A percentile compares a stretch with the other conserved stretches of the same genome.
Conservation (phyloP, 1,284 basidiomycete species). For the Bjerkandera adusta region DNA sequence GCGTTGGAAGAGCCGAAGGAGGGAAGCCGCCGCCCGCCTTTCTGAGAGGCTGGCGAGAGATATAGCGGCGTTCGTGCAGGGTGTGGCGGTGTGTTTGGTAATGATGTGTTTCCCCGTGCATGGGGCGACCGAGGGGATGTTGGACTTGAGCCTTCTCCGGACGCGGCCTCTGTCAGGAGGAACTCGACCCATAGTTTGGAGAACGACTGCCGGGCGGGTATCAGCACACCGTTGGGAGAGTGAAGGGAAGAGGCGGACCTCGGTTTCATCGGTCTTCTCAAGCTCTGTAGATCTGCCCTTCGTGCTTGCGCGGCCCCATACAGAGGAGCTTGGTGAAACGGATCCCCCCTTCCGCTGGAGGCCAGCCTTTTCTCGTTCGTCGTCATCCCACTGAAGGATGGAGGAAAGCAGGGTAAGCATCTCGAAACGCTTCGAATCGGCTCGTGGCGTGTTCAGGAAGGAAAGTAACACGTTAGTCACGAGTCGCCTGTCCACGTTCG, state of each 20-base stretch:
- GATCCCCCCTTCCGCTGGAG: slow-evolving; percentile 57
- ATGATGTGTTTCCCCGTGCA: slow-evolving; percentile 39
- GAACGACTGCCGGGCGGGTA: slow-evolving; percentile 66
- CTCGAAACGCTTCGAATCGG: slow-evolving; percentile 94
- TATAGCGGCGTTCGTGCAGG: slow-evolving; percentile 21
- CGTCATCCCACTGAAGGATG: slow-evolving; percentile 88
- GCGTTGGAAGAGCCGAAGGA: slow-evolving; percentile 41
- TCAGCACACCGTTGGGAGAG: not conserved
- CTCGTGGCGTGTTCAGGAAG: slow-evolving; percentile 88
- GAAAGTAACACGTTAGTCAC: slow-evolving; percentile 95
- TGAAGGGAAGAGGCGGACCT: slow-evolving; percentile 43
- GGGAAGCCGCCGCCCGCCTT: slow-evolving; percentile 43
- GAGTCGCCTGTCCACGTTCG: slow-evolving; percentile 89
- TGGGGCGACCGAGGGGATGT: slow-evolving; percentile 23
- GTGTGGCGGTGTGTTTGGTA: slow-evolving; percentile 49
- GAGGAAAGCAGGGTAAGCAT: slow-evolving; percentile 90
- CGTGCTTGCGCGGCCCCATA: slow-evolving; percentile 51
- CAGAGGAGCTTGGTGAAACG: slow-evolving; percentile 35
- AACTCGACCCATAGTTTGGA: slow-evolving; percentile 96
- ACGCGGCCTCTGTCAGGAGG: slow-evolving; percentile 82
- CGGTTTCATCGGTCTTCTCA: slow-evolving; percentile 74
- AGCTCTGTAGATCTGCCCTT: slow-evolving; percentile 52
- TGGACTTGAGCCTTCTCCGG: slow-evolving; percentile 45
- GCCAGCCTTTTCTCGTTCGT: slow-evolving; percentile 89
- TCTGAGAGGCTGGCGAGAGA: slow-evolving; percentile 34